phyloP scores from a whole-genome alignment of 371 early-diverging fungal genomes.

The Mucor indicus region DNA sequence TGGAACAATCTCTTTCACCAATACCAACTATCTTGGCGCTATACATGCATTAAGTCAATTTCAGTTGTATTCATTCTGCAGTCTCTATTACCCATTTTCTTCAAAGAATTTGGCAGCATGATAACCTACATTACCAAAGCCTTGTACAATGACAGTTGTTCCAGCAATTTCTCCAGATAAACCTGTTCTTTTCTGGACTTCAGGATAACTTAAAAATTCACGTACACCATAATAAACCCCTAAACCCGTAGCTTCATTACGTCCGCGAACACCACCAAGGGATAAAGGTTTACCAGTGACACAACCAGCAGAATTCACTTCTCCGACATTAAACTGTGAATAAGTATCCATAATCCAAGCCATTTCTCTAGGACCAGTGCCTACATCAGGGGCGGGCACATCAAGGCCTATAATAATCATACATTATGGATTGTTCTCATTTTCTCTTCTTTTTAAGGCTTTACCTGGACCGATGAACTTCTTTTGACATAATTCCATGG shows the following conservation, averaged over 20 bases:
- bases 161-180: constrained; percentile 69
- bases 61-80: background rate
- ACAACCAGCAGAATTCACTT: constrained; percentile 83
- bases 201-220: constrained; percentile 79
- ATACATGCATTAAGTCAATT: background rate
- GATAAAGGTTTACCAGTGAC: constrained; percentile 89
- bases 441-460: too few relatives aligned
- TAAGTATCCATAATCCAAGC: constrained; percentile 92
- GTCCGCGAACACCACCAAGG: constrained; percentile 87
- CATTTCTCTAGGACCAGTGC: constrained; percentile 85
- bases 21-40: constrained; percentile 81
- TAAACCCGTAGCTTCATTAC: constrained; percentile 87
- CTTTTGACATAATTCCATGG: constrained; percentile 90
- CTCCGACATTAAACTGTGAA: constrained; percentile 80
- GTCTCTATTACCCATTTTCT: constrained; percentile 56
- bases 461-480: constrained; percentile 82
- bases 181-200: constrained; percentile 75
- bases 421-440: too few relatives aligned
- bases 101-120: constrained; percentile 88
- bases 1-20: constrained; percentile 71
- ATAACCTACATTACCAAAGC: constrained; percentile 91
- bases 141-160: constrained; percentile 74
- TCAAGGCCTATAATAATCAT: constrained; percentile 68
- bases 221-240: constrained; percentile 86
- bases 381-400: constrained; percentile 93